Percentiles rank a stretch among this genome's conserved stretches.
Evolutionary conservation across 345 rosid genomes (phyloP).

Genomic region (Garcia nutans): DNA sequence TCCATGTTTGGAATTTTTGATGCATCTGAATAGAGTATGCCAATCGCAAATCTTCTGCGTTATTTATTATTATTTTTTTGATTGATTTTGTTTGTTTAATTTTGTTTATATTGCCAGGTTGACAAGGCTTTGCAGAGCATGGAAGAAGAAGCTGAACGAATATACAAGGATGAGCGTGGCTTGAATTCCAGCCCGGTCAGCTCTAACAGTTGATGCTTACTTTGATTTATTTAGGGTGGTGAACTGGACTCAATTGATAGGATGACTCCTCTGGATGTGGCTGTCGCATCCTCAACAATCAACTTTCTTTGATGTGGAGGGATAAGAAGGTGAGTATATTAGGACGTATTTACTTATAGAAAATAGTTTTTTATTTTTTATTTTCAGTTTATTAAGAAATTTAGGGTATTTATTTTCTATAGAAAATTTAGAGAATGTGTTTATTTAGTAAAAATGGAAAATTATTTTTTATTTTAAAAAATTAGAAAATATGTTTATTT

Average conservation of each 20-base stretch:
- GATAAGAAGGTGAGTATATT: conserved; percentile 84
- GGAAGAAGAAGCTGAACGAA: conserved; percentile 92
- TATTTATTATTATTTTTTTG: background rate
- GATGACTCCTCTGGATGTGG: conserved; percentile 87
- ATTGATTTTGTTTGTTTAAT: background rate
- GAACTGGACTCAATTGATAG: conserved; percentile 74
- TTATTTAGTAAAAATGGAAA: too few relatives aligned
- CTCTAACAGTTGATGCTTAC: conserved; percentile 8
- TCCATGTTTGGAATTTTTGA: background rate
- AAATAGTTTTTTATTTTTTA: too few relatives aligned
- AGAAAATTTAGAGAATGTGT: too few relatives aligned
- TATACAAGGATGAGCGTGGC: conserved; percentile 79
- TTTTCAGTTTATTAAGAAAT: too few relatives aligned
- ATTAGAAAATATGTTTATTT: too few relatives aligned
- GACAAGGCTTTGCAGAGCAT: conserved; percentile 87
- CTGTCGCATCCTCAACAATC: conserved; percentile 91
- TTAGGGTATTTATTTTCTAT: too few relatives aligned
- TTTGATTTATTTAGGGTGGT: conserved; percentile 62
- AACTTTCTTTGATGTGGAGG: conserved; percentile 94
- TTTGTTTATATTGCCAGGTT: conserved; percentile 45
- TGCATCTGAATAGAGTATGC: background rate
- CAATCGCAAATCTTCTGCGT: background rate
- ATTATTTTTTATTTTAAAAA: too few relatives aligned
- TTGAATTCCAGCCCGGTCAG: conserved; percentile 74
- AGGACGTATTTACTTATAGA: too few relatives aligned